Evolutionary conservation across 2,329 filamentous ascomycete genomes (phyloP).

Genomic region (Penicillium hesseltinei): DNA sequence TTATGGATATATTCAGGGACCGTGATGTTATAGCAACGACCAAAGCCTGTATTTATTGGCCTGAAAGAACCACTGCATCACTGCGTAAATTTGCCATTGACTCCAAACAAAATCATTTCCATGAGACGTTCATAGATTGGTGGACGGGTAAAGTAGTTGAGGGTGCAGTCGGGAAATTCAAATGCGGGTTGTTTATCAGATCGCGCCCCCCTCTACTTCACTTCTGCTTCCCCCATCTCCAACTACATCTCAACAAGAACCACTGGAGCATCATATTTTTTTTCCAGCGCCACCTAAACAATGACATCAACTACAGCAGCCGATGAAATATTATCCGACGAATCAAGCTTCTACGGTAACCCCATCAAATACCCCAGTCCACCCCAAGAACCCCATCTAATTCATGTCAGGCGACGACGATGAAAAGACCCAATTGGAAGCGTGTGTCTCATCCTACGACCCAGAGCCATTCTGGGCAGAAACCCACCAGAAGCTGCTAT

Average conservation of each 20-base stretch:
- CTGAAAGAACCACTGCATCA: not conserved
- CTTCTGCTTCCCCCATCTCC: not conserved
- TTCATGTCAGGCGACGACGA: constrained; percentile 55
- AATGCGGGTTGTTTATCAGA: not conserved
- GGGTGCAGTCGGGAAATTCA: not conserved
- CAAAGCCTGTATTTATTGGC: too few relatives aligned
- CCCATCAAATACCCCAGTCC: not conserved
- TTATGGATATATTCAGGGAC: not conserved
- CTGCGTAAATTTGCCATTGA: not conserved
- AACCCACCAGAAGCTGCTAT: constrained; percentile 31
- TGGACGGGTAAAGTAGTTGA: not conserved
- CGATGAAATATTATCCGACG: constrained; percentile 40
- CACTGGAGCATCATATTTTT: not conserved
- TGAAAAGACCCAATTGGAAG: constrained; percentile 49
- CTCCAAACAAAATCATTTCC: not conserved
- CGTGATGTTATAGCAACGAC: not conserved
- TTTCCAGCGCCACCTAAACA: not conserved
- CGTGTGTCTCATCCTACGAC: constrained; percentile 54
- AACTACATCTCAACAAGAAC: not conserved
- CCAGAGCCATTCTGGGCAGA: constrained; percentile 50
- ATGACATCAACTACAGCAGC: constrained; percentile 2
- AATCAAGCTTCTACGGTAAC: constrained; percentile 48
- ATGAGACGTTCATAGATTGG: not conserved
- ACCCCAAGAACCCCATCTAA: not conserved
- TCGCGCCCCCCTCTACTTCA: not conserved